Conservation (phyloP, 2,329 filamentous ascomycete genomes). For the Colletotrichum paranaense region DNA sequence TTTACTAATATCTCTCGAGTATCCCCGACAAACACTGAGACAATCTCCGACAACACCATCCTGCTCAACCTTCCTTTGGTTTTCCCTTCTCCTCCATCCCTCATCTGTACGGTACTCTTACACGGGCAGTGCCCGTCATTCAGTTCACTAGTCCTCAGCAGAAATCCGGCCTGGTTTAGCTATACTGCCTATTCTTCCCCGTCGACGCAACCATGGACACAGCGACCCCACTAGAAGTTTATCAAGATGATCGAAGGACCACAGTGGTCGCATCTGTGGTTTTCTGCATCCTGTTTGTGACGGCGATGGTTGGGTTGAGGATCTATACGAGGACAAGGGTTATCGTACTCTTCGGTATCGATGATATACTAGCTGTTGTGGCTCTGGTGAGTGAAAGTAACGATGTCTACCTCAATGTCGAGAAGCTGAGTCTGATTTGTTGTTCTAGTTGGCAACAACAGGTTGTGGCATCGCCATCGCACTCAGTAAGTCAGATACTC, state of each 20-base stretch:
- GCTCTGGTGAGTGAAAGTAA: slow-evolving; percentile 37
- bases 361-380: slow-evolving; percentile 41
- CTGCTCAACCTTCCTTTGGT: background rate
- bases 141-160: background rate
- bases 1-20: background rate
- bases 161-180: background rate
- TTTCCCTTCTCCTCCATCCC: background rate
- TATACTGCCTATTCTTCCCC: background rate
- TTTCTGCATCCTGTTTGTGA: slow-evolving; percentile 37
- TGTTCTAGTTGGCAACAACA: slow-evolving; percentile 14
- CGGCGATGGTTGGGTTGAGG: slow-evolving; percentile 38
- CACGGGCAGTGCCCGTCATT: background rate
- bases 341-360: slow-evolving; percentile 40
- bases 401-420: background rate
- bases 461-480: slow-evolving; percentile 22
- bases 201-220: background rate
- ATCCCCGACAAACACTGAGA: background rate
- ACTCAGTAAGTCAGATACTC: background rate
- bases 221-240: background rate
- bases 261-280: slow-evolving; percentile 35
- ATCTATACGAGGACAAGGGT: slow-evolving; percentile 41
- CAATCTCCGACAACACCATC: background rate
- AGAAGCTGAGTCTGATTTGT: background rate
- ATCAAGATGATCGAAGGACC: slow-evolving; percentile 28
- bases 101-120: too few relatives aligned